Evolutionary conservation across 345 rosid genomes (phyloP).

Genomic region (Firmiana major): DNA sequence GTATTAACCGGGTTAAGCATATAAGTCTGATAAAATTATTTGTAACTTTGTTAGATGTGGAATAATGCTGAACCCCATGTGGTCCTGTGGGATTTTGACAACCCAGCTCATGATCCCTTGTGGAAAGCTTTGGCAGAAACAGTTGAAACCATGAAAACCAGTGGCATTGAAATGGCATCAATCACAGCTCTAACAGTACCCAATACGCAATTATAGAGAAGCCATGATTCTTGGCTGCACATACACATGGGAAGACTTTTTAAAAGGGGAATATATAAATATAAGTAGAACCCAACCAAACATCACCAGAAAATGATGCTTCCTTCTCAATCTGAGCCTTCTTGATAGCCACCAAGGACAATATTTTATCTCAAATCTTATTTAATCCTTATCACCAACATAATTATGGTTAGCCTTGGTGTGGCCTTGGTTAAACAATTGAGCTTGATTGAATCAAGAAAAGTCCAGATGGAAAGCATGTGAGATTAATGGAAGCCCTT

Average conservation of each 20-base stretch:
- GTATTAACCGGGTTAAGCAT: not conserved
- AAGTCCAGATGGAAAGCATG: constrained; percentile 36
- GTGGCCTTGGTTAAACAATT: constrained; percentile 25
- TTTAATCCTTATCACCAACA: constrained; percentile 25
- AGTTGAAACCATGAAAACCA: constrained; percentile 19
- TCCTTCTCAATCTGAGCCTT: constrained; percentile 22
- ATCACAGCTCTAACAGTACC: constrained; percentile 29
- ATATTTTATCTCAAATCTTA: not conserved
- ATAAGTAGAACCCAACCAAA: constrained; percentile 9
- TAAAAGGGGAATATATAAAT: not conserved
- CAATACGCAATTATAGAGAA: constrained; percentile 35
- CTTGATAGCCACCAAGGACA: constrained; percentile 17
- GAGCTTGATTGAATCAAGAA: constrained; percentile 23
- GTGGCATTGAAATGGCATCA: constrained; percentile 33
- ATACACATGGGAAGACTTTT: constrained; percentile 25
- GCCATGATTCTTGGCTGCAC: constrained; percentile 40
- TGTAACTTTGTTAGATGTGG: constrained; percentile 9
- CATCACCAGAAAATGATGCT: constrained; percentile 35
- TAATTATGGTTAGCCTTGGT: constrained; percentile 27
- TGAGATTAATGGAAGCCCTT: constrained; percentile 20
- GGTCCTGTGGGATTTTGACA: constrained; percentile 29
- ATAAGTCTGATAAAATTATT: not conserved
- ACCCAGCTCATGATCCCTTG: constrained; percentile 18
- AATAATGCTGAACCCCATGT: constrained; percentile 18
- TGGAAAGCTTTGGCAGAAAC: constrained; percentile 17